phyloP scores from a whole-genome alignment of 257 asterid species.

The Salvia hispanica region DNA sequence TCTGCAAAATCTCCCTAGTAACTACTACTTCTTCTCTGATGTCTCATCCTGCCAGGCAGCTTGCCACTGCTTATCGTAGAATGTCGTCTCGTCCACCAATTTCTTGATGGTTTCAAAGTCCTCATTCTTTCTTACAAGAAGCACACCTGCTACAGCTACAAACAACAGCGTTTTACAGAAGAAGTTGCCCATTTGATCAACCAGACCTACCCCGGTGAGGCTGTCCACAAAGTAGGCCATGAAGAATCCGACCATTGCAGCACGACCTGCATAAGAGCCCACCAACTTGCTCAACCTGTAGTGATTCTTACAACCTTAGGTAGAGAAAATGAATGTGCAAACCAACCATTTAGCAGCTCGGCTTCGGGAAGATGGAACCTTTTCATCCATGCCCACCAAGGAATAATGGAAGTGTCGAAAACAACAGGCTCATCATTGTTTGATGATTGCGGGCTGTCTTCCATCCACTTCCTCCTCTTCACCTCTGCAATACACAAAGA shows the following conservation, averaged over 20 bases:
- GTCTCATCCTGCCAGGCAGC: conserved; percentile 91
- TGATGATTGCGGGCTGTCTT: conserved; percentile 79
- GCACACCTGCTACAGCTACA: conserved; percentile 80
- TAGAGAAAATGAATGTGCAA: conserved; percentile 20
- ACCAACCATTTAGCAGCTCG: conserved; percentile 92
- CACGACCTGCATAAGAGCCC: conserved; percentile 66
- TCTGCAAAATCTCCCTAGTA: too few relatives aligned
- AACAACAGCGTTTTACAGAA: conserved; percentile 80
- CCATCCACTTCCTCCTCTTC: conserved; percentile 91
- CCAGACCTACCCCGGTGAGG: conserved; percentile 87
- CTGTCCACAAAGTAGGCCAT: conserved; percentile 96
- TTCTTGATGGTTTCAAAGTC: conserved; percentile 75
- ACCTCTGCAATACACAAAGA: conserved; percentile 58
- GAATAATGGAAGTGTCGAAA: conserved; percentile 83
- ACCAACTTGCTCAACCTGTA: not conserved
- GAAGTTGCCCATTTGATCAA: conserved; percentile 95
- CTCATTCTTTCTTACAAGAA: conserved; percentile 83
- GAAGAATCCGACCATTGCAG: conserved; percentile 98
- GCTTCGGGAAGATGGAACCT: conserved; percentile 99
- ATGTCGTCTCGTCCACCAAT: conserved; percentile 77
- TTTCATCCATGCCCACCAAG: conserved; percentile 99
- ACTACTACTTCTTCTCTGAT: conserved; percentile 40
- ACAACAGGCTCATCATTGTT: conserved; percentile 71
- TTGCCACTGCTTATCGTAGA: conserved; percentile 95
- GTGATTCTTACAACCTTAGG: not conserved